Base-by-base conservation (phyloP, 371 early-diverging fungal species). In the Mucor circinelloides region DNA sequence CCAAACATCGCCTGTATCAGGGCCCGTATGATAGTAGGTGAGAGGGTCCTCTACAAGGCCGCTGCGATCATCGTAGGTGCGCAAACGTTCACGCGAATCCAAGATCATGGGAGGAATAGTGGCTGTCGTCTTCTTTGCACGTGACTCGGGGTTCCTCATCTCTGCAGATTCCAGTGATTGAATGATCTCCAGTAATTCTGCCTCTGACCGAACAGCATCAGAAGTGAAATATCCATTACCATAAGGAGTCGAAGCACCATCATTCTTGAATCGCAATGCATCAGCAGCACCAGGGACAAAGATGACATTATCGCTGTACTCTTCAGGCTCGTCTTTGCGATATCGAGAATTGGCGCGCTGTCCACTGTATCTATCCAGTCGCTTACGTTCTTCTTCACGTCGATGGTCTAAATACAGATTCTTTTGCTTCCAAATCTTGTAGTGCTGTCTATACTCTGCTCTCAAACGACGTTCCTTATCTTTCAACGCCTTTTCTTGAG, bases 171-270 rank as follows among this genome's bases (percentile, higher is more conserved):
- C 91, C 25, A 94, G 67, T 1, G 87, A 85, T 72, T 91, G 90
- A 64, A 94, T 91, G 34, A 94, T 91, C 61, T 91, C 92, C 36
- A 88, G 68, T 27, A 94, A 69, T 75, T 94, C 94, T 0, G 92
- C 93, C 52, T 94, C 94, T n/a, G 90, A 89, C 55, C 93, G 84
- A 23, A 89, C 94, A n/a, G 91, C 90, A 62, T 94, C 94, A 0
- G 91, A 89, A 8, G 85, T 85, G 60, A 85, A 89, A 19, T 81
- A 72, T 1, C 79, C 83, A 8, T 77, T 79, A 1, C 78, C 68
- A 21, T 76, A 80, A 10, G 81, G 72, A 1, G 72, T 79, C 0
- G 76, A 69, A 1, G 72, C 27, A 9, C 79, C 79, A 40, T 79
- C 81, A 1, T 72, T 67, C 19, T 76, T 71, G 46, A 80, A 83